Base-by-base conservation (phyloP, 1,284 basidiomycete genomes). In the Papiliotrema flavescens region DNA sequence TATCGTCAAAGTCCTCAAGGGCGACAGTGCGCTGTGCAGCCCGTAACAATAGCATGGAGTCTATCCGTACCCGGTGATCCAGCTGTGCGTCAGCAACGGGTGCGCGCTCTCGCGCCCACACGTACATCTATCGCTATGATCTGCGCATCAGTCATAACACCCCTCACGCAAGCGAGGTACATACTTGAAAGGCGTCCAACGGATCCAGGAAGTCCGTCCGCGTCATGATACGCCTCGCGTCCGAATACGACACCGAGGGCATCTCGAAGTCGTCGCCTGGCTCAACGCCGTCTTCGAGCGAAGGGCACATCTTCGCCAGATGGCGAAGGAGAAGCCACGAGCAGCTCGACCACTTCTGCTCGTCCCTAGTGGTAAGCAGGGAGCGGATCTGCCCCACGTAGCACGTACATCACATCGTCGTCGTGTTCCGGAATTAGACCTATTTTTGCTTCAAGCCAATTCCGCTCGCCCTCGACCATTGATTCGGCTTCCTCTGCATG, bases 81-180 rank as follows among this genome's bases (percentile, higher is more conserved):
- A 85, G 81, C 87, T 65, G 51, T 22, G 15, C 39, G 24, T 39
- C 15, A 15, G 23, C 9, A 28, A 6, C 28, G 28, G 11, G 11
- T 36, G 22, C 39, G 22, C 42, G 9, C 22, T 34, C 11, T 32
- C 35, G n/a, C 26, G 40, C 46, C 83, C 65, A 11, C 28, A 32
- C 28, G 11, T 61, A 88, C 87, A 69, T 90, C 90, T 57, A 90
- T 88, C 6, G 85, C 78, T 51, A 90, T 84, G 54, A 90, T 84
- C 72, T 90, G 37, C 17, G 8, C 7, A 7, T 5, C 11, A 6
- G 11, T 32, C 28, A 32, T 5, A 5, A 6, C 11, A 11, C 11
- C 11, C 28, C 5, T 11, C 28, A 32, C 28, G 11, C 28, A 11
- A 32, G 28, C 11, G 11, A 32, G 5, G 11, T 32, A 65, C 74